phyloP scores from a whole-genome alignment of 139 green algal species.

The Monoraphidium neglectum region DNA sequence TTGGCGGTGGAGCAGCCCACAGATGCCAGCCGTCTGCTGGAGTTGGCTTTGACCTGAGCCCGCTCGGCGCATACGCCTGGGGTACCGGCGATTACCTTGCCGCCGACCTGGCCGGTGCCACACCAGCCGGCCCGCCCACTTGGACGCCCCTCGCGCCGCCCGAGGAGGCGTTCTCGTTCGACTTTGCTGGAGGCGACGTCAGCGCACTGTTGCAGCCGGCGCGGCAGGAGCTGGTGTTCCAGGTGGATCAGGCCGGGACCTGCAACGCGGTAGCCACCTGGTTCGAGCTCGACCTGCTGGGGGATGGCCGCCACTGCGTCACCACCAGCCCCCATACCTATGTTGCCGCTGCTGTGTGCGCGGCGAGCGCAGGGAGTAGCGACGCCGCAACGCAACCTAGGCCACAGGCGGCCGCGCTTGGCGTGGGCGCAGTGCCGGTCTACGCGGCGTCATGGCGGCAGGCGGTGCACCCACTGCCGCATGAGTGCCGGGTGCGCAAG shows the following conservation, averaged over 20 bases:
- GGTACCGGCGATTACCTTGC: slow-evolving; percentile 18
- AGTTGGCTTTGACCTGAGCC: too few relatives aligned
- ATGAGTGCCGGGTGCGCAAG: slow-evolving; percentile 40
- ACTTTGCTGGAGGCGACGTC: slow-evolving; percentile 60
- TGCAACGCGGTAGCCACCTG: slow-evolving; percentile 76
- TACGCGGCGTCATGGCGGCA: slow-evolving; percentile 5
- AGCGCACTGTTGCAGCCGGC: slow-evolving; percentile 41
- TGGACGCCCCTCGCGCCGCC: slow-evolving; percentile 59
- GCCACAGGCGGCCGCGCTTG: neutral
- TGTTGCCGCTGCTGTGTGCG: neutral
- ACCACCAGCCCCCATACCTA: slow-evolving; percentile 6
- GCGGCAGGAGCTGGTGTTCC: slow-evolving; percentile 24
- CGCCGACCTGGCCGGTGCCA: neutral
- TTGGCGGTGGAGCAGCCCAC: too few relatives aligned
- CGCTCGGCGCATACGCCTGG: too few relatives aligned
- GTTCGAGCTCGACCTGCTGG: slow-evolving; percentile 73
- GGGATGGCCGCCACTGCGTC: slow-evolving; percentile 1
- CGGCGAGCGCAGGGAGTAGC: neutral
- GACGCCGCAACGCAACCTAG: neutral
- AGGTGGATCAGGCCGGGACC: too few relatives aligned
- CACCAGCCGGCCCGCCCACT: too few relatives aligned
- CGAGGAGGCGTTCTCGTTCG: slow-evolving; percentile 61
- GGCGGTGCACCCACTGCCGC: slow-evolving; percentile 71
- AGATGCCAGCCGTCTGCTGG: too few relatives aligned
- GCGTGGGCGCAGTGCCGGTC: neutral